A percentile compares a stretch with the other conserved stretches of the same genome.
phyloP scores from a whole-genome alignment of 2,329 filamentous ascomycete genomes.

The Ophiosphaerella korrae region DNA sequence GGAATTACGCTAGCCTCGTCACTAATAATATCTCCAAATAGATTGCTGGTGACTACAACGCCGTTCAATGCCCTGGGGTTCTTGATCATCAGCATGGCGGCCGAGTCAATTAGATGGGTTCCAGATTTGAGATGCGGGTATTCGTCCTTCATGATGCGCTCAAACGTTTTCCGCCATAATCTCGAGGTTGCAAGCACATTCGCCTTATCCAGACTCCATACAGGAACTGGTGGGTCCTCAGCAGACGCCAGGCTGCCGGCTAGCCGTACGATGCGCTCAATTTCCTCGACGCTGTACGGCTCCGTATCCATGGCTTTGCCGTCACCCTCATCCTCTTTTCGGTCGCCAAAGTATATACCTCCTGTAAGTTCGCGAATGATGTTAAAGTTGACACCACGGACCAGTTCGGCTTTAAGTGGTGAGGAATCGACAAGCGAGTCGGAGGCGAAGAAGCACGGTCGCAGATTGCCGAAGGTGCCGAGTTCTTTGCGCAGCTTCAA shows the following conservation, averaged over 20 bases:
- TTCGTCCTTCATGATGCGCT: slow-evolving; percentile 83
- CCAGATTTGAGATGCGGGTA: slow-evolving; percentile 84
- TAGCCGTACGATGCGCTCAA: slow-evolving; percentile 84
- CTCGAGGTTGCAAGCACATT: slow-evolving; percentile 91
- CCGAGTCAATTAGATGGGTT: slow-evolving; percentile 92
- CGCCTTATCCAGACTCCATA: slow-evolving; percentile 92
- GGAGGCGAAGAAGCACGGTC: slow-evolving; percentile 94
- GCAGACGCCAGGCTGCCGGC: slow-evolving; percentile 81
- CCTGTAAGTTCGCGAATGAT: slow-evolving; percentile 91
- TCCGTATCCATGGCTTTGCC: slow-evolving; percentile 82
- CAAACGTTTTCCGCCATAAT: slow-evolving; percentile 86
- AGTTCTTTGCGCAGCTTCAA: slow-evolving; percentile 92
- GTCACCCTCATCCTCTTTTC: slow-evolving; percentile 77
- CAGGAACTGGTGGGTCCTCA: slow-evolving; percentile 74
- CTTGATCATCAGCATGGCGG: slow-evolving; percentile 98
- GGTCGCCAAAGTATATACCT: slow-evolving; percentile 93
- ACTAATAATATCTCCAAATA: slow-evolving; percentile 95
- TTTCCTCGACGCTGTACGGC: slow-evolving; percentile 81
- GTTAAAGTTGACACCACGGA: slow-evolving; percentile 86
- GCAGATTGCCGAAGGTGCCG: slow-evolving; percentile 90
- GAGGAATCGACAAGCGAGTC: slow-evolving; percentile 76
- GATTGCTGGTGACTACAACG: slow-evolving; percentile 87
- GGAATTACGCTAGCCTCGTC: slow-evolving; percentile 96
- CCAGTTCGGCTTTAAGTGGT: slow-evolving; percentile 84
- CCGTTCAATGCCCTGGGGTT: slow-evolving; percentile 87